A percentile compares a stretch with the other conserved stretches of the same genome.
phyloP scores from a whole-genome alignment of 2,329 filamentous ascomycete genomes.

The Venturia nashicola region DNA sequence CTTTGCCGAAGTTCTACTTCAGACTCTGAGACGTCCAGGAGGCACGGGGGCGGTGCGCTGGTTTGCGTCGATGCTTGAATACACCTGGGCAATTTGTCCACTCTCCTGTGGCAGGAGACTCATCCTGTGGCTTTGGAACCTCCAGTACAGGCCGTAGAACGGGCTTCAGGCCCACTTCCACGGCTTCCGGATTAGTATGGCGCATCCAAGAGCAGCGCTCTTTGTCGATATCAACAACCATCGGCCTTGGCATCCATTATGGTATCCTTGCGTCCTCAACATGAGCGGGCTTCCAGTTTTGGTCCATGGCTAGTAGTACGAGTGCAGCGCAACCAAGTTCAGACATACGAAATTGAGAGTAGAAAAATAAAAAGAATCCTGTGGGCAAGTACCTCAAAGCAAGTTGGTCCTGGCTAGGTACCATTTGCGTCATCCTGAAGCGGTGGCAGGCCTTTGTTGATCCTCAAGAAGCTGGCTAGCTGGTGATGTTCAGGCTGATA shows the following conservation, averaged over 20 bases:
- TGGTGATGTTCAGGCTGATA: constrained; percentile 1
- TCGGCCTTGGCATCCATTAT: neutral
- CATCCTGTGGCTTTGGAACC: neutral
- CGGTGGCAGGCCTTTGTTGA: neutral
- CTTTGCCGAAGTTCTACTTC: neutral
- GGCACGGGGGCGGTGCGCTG: constrained; percentile 1
- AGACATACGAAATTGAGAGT: neutral
- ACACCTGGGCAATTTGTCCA: neutral
- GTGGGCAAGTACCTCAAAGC: constrained; percentile 3
- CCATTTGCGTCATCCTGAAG: constrained; percentile 4
- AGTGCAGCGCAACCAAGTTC: neutral
- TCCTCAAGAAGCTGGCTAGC: neutral
- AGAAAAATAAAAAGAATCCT: neutral
- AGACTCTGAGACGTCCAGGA: neutral
- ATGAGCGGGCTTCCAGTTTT: neutral
- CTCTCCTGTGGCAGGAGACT: neutral
- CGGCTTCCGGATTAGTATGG: neutral
- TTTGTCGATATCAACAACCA: neutral
- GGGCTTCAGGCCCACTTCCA: neutral
- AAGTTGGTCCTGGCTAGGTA: constrained; percentile 2
- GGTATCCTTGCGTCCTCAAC: neutral
- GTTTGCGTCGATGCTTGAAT: constrained; percentile 1
- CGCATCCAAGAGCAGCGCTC: neutral
- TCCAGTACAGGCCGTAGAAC: neutral
- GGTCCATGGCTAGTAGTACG: neutral